A percentile compares a stretch with the other conserved stretches of the same genome.
Evolutionary conservation across 768 basidiomycete genomes (phyloP).

Genomic region (Scleroderma citrinum): DNA sequence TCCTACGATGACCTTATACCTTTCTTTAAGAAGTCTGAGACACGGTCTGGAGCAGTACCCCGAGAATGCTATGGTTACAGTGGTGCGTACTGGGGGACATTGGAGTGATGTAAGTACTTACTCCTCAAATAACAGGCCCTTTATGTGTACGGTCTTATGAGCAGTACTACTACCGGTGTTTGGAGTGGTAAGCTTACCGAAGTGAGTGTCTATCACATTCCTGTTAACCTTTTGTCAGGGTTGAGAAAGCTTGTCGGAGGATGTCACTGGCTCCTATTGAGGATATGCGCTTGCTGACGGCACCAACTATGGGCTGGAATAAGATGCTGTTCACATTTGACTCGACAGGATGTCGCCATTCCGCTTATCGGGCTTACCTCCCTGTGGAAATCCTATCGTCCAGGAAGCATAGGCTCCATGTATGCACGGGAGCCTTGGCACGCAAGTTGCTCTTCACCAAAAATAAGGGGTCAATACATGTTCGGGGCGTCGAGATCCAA

Average conservation of each 20-base stretch:
- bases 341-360: slow-evolving; percentile 7
- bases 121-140: neutral
- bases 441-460: neutral
- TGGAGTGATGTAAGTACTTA: neutral
- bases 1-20: slow-evolving; percentile 28
- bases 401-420: slow-evolving; percentile 5
- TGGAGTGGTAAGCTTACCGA: neutral
- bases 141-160: neutral
- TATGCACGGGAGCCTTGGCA: slow-evolving; percentile 11
- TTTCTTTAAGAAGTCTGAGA: slow-evolving; percentile 32
- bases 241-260: neutral
- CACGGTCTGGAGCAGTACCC: slow-evolving; percentile 3
- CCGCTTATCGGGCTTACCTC: slow-evolving; percentile 10
- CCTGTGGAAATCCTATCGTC: slow-evolving; percentile 2
- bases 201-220: neutral
- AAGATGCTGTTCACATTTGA: slow-evolving; percentile 3
- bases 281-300: neutral
- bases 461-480: neutral
- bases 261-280: neutral
- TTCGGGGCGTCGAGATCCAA: neutral
- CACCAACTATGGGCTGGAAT: neutral
- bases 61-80: neutral
- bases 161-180: neutral
- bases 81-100: neutral
- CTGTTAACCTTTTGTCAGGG: neutral